Base-by-base conservation (phyloP, 2,329 filamentous ascomycete species). In the Penicillium sp. region DNA sequence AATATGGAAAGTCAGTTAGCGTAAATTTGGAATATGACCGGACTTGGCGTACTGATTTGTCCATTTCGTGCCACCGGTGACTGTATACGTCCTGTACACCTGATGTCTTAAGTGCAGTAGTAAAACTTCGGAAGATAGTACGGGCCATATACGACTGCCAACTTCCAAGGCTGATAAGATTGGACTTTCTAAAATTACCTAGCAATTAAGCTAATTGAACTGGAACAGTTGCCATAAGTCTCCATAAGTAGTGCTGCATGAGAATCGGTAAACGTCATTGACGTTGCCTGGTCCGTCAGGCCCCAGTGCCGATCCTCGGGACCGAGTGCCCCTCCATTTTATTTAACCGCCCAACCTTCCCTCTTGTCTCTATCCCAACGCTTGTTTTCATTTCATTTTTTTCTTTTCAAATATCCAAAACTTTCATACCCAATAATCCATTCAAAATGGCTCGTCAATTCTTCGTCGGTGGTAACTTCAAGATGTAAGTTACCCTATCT, bases 401-500 rank as follows among this genome's bases (percentile, higher is more conserved):
- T 44, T 24, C 53, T 49, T 50, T 26, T 49, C 46, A 31, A 26
- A 57, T 58, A 55, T 43, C 33, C 31, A 35, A 35, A 59, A 49
- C 35, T 58, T 37, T 37, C 29, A 52, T 33, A 26, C 29, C 27
- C 29, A 39, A 48, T 39, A 52, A 58, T 56, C 44, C 52, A 64
- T 75, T 80, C 85, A 91, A 74, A 72, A 96, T 96, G 92, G 85
- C 88, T 85, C 92, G 92, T 84, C 90, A 92, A 84, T 96, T 96
- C 85, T 96, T 96, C 79, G 90, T 96, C 78, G 93, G 93, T 79
- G 93, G 93, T 76, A 99, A 99, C 89, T 98, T 98, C 84, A 98
- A 99, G 86, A 98, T 98, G 93, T 96, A 82, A 75, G 84, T 77
- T 42, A 21, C 19, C 19, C 37, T 46, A 57, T 31, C 61, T 14